Evolutionary conservation across 352 stramenopile genomes (phyloP).

Genomic region (Phytopythium litorale): DNA sequence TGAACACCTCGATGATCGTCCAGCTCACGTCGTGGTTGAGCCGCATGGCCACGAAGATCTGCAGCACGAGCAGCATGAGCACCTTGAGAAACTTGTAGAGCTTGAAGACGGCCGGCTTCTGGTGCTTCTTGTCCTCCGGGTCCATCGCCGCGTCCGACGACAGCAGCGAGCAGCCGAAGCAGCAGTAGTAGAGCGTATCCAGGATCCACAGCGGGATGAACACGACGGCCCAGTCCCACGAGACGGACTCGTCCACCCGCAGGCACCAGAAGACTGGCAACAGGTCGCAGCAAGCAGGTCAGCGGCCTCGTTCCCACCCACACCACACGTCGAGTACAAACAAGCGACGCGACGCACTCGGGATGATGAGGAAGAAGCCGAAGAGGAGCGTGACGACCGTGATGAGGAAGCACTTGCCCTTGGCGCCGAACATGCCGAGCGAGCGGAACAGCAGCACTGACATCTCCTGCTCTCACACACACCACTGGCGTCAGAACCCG

Average conservation of each 20-base stretch:
- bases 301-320: neutral
- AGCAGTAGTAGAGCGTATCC: slow-evolving; percentile 74
- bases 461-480: too few species aligned
- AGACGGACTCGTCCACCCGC: slow-evolving; percentile 67
- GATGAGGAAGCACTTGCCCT: slow-evolving; percentile 70
- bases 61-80: slow-evolving; percentile 66
- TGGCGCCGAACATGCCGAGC: slow-evolving; percentile 62
- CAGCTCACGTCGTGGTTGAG: slow-evolving; percentile 69
- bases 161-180: slow-evolving; percentile 53
- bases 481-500: too few species aligned
- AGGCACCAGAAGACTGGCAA: slow-evolving; percentile 78
- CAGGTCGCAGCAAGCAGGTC: slow-evolving; percentile 8
- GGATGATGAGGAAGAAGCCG: slow-evolving; percentile 84
- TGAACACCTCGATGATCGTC: slow-evolving; percentile 57
- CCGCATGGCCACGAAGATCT: slow-evolving; percentile 82
- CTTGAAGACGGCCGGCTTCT: slow-evolving; percentile 54
- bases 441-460: slow-evolving; percentile 66
- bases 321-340: too few species aligned
- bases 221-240: slow-evolving; percentile 76
- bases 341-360: too few species aligned
- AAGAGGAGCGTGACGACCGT: slow-evolving; percentile 69
- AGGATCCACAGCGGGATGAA: slow-evolving; percentile 82
- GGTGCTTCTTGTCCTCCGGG: slow-evolving; percentile 49
- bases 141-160: slow-evolving; percentile 44
- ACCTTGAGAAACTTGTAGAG: slow-evolving; percentile 82